phyloP scores from a whole-genome alignment of 1,284 basidiomycete species.

The Leccinum angustisporum region DNA sequence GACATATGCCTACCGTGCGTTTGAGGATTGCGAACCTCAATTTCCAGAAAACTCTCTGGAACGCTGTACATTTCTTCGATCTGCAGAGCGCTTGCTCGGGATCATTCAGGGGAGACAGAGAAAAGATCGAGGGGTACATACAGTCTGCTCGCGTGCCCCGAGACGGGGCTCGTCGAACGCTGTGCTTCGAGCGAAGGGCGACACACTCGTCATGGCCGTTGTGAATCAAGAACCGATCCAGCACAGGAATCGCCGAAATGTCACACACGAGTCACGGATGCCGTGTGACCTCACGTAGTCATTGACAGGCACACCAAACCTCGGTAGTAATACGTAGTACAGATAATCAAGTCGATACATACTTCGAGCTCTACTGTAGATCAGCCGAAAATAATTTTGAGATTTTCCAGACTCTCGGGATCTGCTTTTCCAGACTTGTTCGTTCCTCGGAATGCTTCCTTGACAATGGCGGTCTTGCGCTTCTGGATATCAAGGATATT shows the following conservation, averaged over 20 bases:
- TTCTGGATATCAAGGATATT: conserved; percentile 88
- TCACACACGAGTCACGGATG: conserved; percentile 27
- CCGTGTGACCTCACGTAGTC: conserved; percentile 25
- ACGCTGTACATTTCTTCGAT: conserved; percentile 99
- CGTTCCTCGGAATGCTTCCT: conserved; percentile 70
- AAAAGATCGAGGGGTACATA: conserved; percentile 42
- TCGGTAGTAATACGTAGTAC: neutral
- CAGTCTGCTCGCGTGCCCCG: conserved; percentile 77
- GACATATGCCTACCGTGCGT: conserved; percentile 76
- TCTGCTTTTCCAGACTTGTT: conserved; percentile 42
- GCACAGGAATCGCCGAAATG: conserved; percentile 24
- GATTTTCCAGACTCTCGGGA: conserved; percentile 72
- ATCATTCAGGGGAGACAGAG: conserved; percentile 30
- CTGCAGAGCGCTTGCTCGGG: conserved; percentile 46
- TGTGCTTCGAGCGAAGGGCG: conserved; percentile 76
- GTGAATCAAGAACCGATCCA: conserved; percentile 15
- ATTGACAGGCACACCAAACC: neutral
- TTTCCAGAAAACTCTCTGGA: conserved; percentile 97
- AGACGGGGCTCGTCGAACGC: conserved; percentile 74
- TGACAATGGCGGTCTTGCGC: conserved; percentile 82
- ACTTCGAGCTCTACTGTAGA: neutral
- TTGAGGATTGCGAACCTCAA: conserved; percentile 95
- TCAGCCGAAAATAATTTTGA: conserved; percentile 36
- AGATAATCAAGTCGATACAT: no score
- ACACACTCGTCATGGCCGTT: conserved; percentile 60